Conservation (phyloP, 495 filamentous ascomycete species). For the Tirmania nivea region DNA sequence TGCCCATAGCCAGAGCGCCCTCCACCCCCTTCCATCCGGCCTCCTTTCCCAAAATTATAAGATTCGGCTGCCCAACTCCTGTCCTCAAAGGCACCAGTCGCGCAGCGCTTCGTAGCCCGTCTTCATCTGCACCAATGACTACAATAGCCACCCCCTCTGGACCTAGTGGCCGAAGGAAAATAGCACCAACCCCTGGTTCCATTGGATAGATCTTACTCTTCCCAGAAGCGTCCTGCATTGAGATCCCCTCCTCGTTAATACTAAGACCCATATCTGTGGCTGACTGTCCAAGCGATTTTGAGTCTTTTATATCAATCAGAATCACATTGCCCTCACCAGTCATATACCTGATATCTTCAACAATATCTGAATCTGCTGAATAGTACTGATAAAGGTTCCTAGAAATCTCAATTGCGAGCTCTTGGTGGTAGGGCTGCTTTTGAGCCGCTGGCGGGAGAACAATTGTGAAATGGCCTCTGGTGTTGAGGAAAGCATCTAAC, state of each 20-base stretch:
- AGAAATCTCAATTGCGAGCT: slow-evolving; percentile 32
- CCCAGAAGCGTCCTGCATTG: slow-evolving; percentile 11
- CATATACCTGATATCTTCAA: slow-evolving; percentile 3
- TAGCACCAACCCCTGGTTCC: slow-evolving; percentile 24
- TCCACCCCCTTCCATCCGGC: slow-evolving; percentile 31
- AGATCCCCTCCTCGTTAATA: slow-evolving; percentile 4
- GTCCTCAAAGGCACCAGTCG: slow-evolving; percentile 35
- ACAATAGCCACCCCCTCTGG: slow-evolving; percentile 31
- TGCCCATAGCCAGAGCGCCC: slow-evolving; percentile 33
- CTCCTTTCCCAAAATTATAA: slow-evolving; percentile 26
- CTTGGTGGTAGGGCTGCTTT: slow-evolving; percentile 3
- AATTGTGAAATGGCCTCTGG: slow-evolving; percentile 27
- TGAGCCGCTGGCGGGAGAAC: slow-evolving; percentile 14
- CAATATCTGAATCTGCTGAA: slow-evolving; percentile 31
- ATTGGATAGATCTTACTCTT: slow-evolving; percentile 10
- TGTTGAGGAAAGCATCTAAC: slow-evolving; percentile 31
- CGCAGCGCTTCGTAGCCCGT: slow-evolving; percentile 29
- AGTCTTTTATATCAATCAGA: slow-evolving; percentile 9
- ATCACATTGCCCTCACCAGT: slow-evolving; percentile 20
- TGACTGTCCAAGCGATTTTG: background rate
- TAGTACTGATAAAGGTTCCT: slow-evolving; percentile 40
- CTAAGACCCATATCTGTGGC: background rate
- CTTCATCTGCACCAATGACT: slow-evolving; percentile 30
- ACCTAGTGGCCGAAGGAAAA: slow-evolving; percentile 28
- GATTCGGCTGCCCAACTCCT: slow-evolving; percentile 37